Conservation (phyloP, 2,329 filamentous ascomycete genomes). For the Blumeriella jaapii region DNA sequence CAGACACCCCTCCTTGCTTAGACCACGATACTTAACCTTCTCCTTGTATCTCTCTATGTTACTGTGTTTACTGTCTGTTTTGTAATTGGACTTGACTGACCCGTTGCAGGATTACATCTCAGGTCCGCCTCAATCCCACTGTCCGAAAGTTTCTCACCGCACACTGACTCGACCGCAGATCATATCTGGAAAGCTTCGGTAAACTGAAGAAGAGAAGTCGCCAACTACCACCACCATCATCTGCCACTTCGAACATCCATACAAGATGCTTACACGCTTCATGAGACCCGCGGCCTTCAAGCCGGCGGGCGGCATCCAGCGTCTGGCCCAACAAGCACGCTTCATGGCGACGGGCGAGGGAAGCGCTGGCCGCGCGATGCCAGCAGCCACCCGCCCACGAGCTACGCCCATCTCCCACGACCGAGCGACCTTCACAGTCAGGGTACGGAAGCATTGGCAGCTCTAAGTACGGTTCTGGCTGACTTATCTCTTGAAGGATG, state of each 20-base stretch:
- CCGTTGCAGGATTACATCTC: constrained; percentile 58
- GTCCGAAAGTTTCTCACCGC: constrained; percentile 15
- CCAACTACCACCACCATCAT: constrained; percentile 12
- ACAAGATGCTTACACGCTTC: constrained; percentile 50
- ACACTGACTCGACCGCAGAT: constrained; percentile 25
- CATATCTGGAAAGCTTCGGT: constrained; percentile 34
- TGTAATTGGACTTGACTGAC: constrained; percentile 31
- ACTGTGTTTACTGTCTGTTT: constrained; percentile 4
- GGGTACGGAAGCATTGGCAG: constrained; percentile 39
- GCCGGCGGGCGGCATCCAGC: constrained; percentile 24
- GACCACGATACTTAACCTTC: constrained; percentile 7
- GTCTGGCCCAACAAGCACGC: constrained; percentile 31
- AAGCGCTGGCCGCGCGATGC: constrained; percentile 59
- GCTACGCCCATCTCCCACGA: constrained; percentile 60
- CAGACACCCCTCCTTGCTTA: no score
- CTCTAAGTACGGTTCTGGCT: constrained; percentile 11
- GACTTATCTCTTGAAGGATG: constrained; percentile 52
- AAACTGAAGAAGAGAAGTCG: constrained; percentile 28
- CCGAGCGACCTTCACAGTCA: constrained; percentile 88
- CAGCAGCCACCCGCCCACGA: constrained; percentile 41
- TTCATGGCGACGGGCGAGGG: constrained; percentile 56
- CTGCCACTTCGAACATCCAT: constrained; percentile 15
- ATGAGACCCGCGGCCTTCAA: constrained; percentile 40
- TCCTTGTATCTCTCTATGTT: constrained; percentile 7
- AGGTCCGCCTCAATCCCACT: constrained; percentile 34